These are phyloP conservation scores for Sextonia rubra DNA, from an alignment of 164 flowering plant species.

Conservation along the genomic window DNA sequence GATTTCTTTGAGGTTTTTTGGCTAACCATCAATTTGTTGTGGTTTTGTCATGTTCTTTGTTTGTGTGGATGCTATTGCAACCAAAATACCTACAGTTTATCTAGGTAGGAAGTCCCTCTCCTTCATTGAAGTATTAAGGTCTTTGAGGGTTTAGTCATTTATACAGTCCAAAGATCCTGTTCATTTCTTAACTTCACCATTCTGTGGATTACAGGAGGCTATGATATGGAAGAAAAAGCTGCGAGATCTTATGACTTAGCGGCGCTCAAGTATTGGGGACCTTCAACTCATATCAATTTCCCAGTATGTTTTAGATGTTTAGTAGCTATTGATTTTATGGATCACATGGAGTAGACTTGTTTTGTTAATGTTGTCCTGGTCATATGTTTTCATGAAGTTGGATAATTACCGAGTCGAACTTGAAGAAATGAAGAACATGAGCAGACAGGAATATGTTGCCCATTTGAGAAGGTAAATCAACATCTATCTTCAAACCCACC, in stretches of 20 bases:
- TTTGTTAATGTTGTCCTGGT: neutral
- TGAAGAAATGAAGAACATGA: slow-evolving; percentile 93
- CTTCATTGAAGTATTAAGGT: neutral
- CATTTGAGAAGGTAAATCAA: slow-evolving; percentile 65
- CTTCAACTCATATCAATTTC: slow-evolving; percentile 77
- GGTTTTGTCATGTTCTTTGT: slow-evolving; percentile 2
- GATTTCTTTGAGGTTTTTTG: slow-evolving; percentile 15
- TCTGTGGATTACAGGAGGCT: slow-evolving; percentile 52
- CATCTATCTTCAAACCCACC: neutral
- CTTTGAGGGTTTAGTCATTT: neutral
- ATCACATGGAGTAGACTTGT: neutral
- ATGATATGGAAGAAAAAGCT: slow-evolving; percentile 93
- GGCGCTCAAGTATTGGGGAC: slow-evolving; percentile 91
- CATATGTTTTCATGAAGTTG: slow-evolving; percentile 32
- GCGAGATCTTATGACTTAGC: slow-evolving; percentile 92
- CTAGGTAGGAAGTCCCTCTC: slow-evolving; percentile 41
- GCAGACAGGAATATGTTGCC: slow-evolving; percentile 81
- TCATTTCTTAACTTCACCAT: neutral
- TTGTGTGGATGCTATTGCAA: slow-evolving; percentile 17
- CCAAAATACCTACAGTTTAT: slow-evolving; percentile 48
- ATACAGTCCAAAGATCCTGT: neutral
- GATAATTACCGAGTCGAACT: slow-evolving; percentile 61
- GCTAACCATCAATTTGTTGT: slow-evolving; percentile 23
- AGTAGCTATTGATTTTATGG: neutral
- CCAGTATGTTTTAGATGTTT: slow-evolving; percentile 33